Evolutionary conservation across 805 yeast species (phyloP).

Genomic region (Saccharomycopsis sp.): DNA sequence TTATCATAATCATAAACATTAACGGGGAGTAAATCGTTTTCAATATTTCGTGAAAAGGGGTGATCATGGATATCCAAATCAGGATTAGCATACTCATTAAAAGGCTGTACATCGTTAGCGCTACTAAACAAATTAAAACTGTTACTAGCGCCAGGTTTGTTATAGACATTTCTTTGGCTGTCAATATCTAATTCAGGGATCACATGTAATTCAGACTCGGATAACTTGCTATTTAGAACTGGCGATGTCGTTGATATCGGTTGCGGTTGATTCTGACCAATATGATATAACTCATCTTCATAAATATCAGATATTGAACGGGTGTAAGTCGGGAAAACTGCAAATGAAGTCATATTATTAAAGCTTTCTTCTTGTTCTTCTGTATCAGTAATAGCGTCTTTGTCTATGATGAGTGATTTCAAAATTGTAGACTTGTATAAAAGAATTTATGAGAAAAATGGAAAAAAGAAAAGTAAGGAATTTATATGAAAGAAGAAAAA

Average conservation of each 20-base stretch:
- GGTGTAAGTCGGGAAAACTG: conserved; percentile 42
- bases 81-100: conserved; percentile 36
- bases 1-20: conserved; percentile 23
- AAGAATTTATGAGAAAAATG: too few species aligned
- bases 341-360: conserved; percentile 41
- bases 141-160: too few species aligned
- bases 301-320: conserved; percentile 50
- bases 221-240: conserved; percentile 13
- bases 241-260: too few species aligned
- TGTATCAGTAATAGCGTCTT: too few species aligned
- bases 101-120: conserved; percentile 29
- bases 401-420: too few species aligned
- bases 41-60: neutral
- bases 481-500: too few species aligned
- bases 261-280: conserved; percentile 10
- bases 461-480: too few species aligned
- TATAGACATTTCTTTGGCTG: too few species aligned
- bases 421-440: too few species aligned
- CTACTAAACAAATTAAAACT: conserved; percentile 24
- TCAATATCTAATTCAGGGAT: conserved; percentile 4
- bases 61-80: conserved; percentile 24
- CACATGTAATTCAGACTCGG: conserved; percentile 1
- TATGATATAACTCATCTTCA: conserved; percentile 52
- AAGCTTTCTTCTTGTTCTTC: too few species aligned
- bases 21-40: conserved; percentile 14